A percentile compares a stretch with the other conserved stretches of the same genome.
Conservation (phyloP, 129 eudicot genomes). For the Helianthus tuberosus region DNA sequence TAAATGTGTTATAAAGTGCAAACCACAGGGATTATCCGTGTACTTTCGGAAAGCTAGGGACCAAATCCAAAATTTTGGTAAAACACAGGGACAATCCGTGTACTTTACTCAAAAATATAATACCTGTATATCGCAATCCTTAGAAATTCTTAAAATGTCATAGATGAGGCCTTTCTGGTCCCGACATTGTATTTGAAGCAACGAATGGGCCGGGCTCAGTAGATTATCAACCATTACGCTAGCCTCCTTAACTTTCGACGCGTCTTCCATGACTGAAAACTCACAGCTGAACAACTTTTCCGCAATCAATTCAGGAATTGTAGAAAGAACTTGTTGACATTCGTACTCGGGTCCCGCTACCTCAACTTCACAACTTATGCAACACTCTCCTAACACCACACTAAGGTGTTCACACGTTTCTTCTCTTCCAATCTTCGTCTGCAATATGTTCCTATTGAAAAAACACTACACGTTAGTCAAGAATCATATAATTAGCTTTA, state of each 20-base stretch:
- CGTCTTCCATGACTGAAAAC: slow-evolving; percentile 42
- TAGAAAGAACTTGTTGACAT: slow-evolving; percentile 56
- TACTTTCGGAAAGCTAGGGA: too few relatives aligned
- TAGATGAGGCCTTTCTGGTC: slow-evolving; percentile 91
- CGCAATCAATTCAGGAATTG: slow-evolving; percentile 54
- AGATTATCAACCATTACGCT: slow-evolving; percentile 60
- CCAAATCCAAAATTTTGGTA: too few relatives aligned
- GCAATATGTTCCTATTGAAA: slow-evolving; percentile 63
- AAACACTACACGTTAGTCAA: slow-evolving; percentile 12
- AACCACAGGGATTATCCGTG: too few relatives aligned
- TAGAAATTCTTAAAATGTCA: slow-evolving; percentile 72
- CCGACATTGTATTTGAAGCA: slow-evolving; percentile 75
- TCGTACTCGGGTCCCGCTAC: slow-evolving; percentile 78
- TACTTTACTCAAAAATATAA: neutral
- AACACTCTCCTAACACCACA: slow-evolving; percentile 67
- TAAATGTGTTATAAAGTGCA: too few relatives aligned
- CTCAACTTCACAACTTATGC: slow-evolving; percentile 83
- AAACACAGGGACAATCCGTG: too few relatives aligned
- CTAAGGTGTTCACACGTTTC: slow-evolving; percentile 57
- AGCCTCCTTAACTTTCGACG: slow-evolving; percentile 51
- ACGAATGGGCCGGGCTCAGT: slow-evolving; percentile 76
- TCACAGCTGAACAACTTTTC: slow-evolving; percentile 61
- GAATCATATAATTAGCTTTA: neutral
- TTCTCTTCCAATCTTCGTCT: slow-evolving; percentile 60
- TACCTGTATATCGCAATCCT: slow-evolving; percentile 77